Conservation (phyloP, 2,329 filamentous ascomycete species). For the Colletotrichum navitas region DNA sequence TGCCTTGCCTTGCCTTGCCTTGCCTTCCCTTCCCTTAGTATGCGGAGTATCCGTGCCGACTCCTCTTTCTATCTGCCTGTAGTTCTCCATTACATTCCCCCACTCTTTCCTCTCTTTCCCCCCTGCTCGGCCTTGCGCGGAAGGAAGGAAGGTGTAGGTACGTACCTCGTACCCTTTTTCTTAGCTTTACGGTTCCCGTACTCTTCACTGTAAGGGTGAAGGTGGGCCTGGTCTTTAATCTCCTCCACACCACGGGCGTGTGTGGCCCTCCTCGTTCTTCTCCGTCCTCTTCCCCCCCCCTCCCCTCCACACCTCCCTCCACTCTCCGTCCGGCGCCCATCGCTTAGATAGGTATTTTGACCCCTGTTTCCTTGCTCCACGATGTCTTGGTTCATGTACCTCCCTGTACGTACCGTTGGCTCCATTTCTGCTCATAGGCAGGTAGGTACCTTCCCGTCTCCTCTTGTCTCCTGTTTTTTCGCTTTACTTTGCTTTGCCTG, state of each 20-base stretch:
- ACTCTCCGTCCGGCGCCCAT: not conserved
- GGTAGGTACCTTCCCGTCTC: not conserved
- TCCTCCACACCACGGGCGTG: slow-evolving; percentile 36
- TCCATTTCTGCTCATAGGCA: slow-evolving; percentile 10
- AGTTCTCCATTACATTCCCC: slow-evolving; percentile 9
- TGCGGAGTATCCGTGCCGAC: not conserved
- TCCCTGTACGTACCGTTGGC: slow-evolving; percentile 8
- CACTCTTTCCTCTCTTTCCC: not conserved
- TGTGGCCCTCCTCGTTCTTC: slow-evolving; percentile 1
- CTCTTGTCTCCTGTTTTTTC: slow-evolving; percentile 25
- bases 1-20: not conserved
- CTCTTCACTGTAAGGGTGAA: too few relatives aligned
- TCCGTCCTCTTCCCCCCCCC: not conserved
- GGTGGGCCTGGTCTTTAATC: not conserved
- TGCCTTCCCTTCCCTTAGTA: not conserved
- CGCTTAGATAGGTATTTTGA: not conserved
- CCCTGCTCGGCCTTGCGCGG: slow-evolving; percentile 21
- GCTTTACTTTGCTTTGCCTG: slow-evolving; percentile 25
- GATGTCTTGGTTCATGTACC: not conserved
- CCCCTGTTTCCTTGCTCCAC: slow-evolving; percentile 13
- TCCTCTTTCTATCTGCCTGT: not conserved
- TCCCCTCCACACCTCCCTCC: not conserved
- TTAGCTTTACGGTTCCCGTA: too few relatives aligned
- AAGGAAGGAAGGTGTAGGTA: slow-evolving; percentile 14
- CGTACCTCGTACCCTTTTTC: too few relatives aligned